phyloP scores from a whole-genome alignment of 768 basidiomycete species.

The Tylopilus sp. region DNA sequence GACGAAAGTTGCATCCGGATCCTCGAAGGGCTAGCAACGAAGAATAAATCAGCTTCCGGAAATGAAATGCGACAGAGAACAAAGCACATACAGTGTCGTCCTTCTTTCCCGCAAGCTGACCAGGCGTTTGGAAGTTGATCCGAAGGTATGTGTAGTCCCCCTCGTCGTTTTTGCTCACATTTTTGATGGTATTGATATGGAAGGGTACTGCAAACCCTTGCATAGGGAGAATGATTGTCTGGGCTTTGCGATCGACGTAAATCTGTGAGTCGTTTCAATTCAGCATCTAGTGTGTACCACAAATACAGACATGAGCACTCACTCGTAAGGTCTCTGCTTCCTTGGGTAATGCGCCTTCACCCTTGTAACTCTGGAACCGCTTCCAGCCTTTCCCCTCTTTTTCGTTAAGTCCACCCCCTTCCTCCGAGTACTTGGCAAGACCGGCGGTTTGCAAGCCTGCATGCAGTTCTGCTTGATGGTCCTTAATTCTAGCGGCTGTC shows the following conservation, averaged over 20 bases:
- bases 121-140: conserved; percentile 98
- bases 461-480: conserved; percentile 87
- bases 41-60: conserved; percentile 4
- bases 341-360: conserved; percentile 85
- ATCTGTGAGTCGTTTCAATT: conserved; percentile 50
- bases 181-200: conserved; percentile 98
- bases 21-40: conserved; percentile 78
- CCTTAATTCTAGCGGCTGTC: conserved; percentile 71
- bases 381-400: conserved; percentile 95
- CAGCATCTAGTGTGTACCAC: conserved; percentile 3
- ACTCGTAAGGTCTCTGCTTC: conserved; percentile 80
- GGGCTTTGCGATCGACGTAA: conserved; percentile 84
- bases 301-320: conserved; percentile 25
- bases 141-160: conserved; percentile 91
- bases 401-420: conserved; percentile 66
- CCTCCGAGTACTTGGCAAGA: conserved; percentile 78
- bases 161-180: conserved; percentile 95
- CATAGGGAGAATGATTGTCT: conserved; percentile 88
- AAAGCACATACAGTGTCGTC: conserved; percentile 80
- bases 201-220: conserved; percentile 96
- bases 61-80: neutral
- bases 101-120: conserved; percentile 96
- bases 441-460: conserved; percentile 73
- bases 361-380: conserved; percentile 94
- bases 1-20: conserved; percentile 93